Base-by-base conservation (phyloP, 768 basidiomycete species). In the Termitomyces sp. region DNA sequence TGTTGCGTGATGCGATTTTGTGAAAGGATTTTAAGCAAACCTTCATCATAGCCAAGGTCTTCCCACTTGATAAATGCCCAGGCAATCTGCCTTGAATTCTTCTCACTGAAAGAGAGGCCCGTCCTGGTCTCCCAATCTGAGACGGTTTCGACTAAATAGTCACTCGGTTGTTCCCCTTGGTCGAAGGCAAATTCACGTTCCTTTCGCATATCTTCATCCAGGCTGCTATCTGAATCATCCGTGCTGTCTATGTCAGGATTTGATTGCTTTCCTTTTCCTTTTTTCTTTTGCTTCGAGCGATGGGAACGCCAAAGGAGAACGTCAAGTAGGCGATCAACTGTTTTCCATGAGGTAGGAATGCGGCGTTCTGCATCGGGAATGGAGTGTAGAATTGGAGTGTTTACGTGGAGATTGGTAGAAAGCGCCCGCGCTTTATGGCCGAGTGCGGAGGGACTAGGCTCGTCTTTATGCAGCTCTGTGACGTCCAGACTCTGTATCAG, bases 21-120 rank as follows among this genome's bases (percentile, higher is more conserved):
- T 1, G 18, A 25, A 41, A 41, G 22, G 18, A 20, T 18, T 10
- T 25, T 18, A 10, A 16, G 18, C 53, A 43, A 54, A 91, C 95
- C 86, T 76, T 94, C 89, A 20, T 96, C 89, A 57, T 98, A 97
- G n/a, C 89, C 85, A 25, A 98, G 76, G 58, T 94, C 94, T 41
- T 84, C 77, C 96, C 96, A 98, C 68, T 98, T 99, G 60, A 93
- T 76, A 66, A 94, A 94, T 12, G 81, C 83, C 87, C 90, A 94
- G 18, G 84, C 76, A 32, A 96, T 83, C 47, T 80, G 69, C 36
- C 81, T 73, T 27, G 85, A 78, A 61, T 88, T 77, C 5, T 81
- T 70, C 29, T 70, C 63, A 10, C 65, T 64, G 6, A 92, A 70
- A 3, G 64, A 64, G n/a, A 67, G 50, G 33, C 74, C 68, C 50